Evolutionary conservation across 2,329 filamentous ascomycete species (phyloP).

Genomic region (Magnaporthiopsis rhizophila): DNA sequence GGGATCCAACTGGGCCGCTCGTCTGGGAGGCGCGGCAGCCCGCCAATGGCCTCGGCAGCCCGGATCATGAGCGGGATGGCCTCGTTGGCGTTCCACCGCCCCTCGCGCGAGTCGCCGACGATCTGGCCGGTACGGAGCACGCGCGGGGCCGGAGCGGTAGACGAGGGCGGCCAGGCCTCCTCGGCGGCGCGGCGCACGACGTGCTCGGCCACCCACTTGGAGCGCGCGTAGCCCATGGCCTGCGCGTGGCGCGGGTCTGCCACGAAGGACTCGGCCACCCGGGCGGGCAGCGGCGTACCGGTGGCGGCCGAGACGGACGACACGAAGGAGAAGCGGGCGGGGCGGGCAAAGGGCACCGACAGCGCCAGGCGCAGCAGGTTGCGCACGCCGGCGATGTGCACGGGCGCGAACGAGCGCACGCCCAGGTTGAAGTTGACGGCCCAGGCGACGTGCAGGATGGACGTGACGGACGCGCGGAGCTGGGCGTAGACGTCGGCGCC

Average conservation of each 20-base stretch:
- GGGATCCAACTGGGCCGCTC: conserved; percentile 38
- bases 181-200: conserved; percentile 24
- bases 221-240: conserved; percentile 42
- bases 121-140: conserved; percentile 43
- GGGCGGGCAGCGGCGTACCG: conserved; percentile 27
- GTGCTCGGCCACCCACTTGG: conserved; percentile 40
- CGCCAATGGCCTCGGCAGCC: conserved; percentile 32
- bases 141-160: conserved; percentile 13
- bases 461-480: conserved; percentile 18
- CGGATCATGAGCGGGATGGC: conserved; percentile 45
- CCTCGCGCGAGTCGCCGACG: conserved; percentile 36
- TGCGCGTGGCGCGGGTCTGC: conserved; percentile 30
- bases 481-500: conserved; percentile 17
- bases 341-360: conserved; percentile 20
- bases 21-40: conserved; percentile 36
- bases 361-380: conserved; percentile 35
- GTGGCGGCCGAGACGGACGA: conserved; percentile 35
- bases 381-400: conserved; percentile 35
- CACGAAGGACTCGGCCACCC: conserved; percentile 28
- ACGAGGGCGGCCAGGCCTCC: conserved; percentile 13
- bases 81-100: conserved; percentile 43
- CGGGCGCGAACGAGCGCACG: conserved; percentile 37
- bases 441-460: conserved; percentile 44
- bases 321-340: conserved; percentile 34
- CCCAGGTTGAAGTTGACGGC: conserved; percentile 46